Evolutionary conservation across 1,284 basidiomycete species (phyloP).

Genomic region (Fomitopsis pinicola): DNA sequence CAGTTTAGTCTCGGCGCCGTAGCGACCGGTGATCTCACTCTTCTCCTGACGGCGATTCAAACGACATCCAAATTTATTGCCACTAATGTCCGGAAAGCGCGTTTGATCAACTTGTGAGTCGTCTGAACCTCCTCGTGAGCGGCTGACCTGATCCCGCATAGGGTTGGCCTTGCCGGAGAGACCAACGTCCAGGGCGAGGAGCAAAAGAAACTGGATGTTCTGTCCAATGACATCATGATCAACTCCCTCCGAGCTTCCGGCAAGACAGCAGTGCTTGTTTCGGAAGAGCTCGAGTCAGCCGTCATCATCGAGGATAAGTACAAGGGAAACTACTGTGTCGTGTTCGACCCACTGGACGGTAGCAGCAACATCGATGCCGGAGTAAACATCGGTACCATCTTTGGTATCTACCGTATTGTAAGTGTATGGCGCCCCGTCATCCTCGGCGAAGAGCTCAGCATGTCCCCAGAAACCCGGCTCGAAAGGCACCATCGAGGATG

Average conservation of each 20-base stretch:
- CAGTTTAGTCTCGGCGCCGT: slow-evolving; percentile 75
- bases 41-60: slow-evolving; percentile 94
- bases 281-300: slow-evolving; percentile 92
- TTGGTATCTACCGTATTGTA: slow-evolving; percentile 93
- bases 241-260: slow-evolving; percentile 92
- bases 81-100: slow-evolving; percentile 94
- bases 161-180: slow-evolving; percentile 93
- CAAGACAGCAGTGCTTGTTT: slow-evolving; percentile 95
- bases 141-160: slow-evolving; percentile 27
- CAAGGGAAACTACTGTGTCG: slow-evolving; percentile 91
- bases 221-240: slow-evolving; percentile 99
- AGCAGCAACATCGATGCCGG: slow-evolving; percentile 99
- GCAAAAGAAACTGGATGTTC: slow-evolving; percentile 98
- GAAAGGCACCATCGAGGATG: slow-evolving; percentile 78
- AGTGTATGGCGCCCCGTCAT: slow-evolving; percentile 23
- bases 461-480: slow-evolving; percentile 64
- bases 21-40: slow-evolving; percentile 91
- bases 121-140: slow-evolving; percentile 2
- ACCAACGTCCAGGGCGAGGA: slow-evolving; percentile 98
- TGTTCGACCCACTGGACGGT: slow-evolving; percentile 98
- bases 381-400: slow-evolving; percentile 99
- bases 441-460: slow-evolving; percentile 1
- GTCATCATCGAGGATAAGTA: slow-evolving; percentile 81
- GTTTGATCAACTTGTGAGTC: slow-evolving; percentile 93
- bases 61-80: slow-evolving; percentile 97